Conservation (phyloP, 2,329 filamentous ascomycete species). For the Escovopsis sp. region DNA sequence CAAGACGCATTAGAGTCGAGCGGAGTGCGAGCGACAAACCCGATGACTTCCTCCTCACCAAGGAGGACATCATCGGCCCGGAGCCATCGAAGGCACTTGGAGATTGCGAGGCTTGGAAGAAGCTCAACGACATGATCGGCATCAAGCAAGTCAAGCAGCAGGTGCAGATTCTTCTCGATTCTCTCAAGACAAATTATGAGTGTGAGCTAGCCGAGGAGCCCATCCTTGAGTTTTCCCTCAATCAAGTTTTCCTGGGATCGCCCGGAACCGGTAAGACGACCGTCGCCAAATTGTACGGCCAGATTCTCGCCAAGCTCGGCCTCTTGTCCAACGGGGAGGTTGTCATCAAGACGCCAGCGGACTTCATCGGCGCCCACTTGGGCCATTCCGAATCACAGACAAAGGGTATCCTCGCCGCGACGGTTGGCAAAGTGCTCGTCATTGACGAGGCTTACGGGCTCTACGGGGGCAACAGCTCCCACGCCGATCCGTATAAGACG, state of each 20-base stretch:
- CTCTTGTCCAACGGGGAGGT: constrained; percentile 56
- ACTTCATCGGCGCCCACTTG: constrained; percentile 50
- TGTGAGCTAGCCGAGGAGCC: constrained; percentile 48
- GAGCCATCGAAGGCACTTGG: constrained; percentile 40
- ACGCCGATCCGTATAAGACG: constrained; percentile 33
- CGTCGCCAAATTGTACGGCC: constrained; percentile 56
- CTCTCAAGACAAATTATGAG: constrained; percentile 46
- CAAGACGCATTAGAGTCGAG: constrained; percentile 34
- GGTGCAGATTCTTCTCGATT: constrained; percentile 42
- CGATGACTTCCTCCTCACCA: constrained; percentile 44
- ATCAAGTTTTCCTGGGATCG: constrained; percentile 53
- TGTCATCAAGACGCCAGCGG: constrained; percentile 54
- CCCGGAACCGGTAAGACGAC: constrained; percentile 68
- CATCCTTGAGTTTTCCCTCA: constrained; percentile 44
- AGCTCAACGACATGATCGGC: constrained; percentile 43
- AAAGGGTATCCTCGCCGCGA: constrained; percentile 52
- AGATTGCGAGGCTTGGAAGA: constrained; percentile 38
- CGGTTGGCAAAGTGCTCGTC: constrained; percentile 58
- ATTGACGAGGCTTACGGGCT: constrained; percentile 71
- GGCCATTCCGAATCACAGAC: constrained; percentile 57
- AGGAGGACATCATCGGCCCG: constrained; percentile 57
- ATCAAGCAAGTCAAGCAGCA: constrained; percentile 46
- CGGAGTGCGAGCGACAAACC: constrained; percentile 23
- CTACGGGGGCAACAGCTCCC: constrained; percentile 18
- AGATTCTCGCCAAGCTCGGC: constrained; percentile 52